phyloP scores from a whole-genome alignment of 176 grass and related monocot genomes.

The Carex cristatella region DNA sequence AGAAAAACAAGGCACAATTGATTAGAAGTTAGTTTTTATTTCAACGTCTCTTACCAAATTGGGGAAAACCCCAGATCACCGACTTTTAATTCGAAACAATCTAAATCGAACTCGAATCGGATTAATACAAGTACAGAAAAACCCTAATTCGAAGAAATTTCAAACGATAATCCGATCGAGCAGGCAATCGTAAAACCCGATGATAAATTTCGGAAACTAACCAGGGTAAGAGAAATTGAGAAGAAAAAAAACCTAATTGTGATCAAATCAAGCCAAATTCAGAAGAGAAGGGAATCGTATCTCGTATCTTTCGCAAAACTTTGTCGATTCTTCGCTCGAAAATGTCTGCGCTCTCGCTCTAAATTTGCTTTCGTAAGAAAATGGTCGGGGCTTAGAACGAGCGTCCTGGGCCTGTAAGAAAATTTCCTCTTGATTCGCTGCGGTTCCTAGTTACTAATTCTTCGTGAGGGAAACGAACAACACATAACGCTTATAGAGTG shows the following conservation, averaged over 20 bases:
- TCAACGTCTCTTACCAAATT: slow-evolving; percentile 11
- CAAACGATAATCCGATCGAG: background rate
- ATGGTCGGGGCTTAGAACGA: slow-evolving; percentile 7
- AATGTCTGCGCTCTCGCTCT: slow-evolving; percentile 10
- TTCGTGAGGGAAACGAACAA: background rate
- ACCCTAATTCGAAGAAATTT: background rate
- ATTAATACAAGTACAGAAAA: background rate
- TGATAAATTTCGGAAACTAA: background rate
- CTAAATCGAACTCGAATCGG: slow-evolving; percentile 16
- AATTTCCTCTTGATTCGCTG: slow-evolving; percentile 1
- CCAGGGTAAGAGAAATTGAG: background rate
- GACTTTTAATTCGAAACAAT: slow-evolving; percentile 1
- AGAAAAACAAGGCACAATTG: background rate
- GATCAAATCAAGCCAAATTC: slow-evolving; percentile 10
- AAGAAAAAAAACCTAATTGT: slow-evolving; percentile 8
- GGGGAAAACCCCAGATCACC: slow-evolving; percentile 6
- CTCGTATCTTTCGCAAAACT: background rate
- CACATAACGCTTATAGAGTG: background rate
- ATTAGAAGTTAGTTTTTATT: background rate
- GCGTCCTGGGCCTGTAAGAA: background rate
- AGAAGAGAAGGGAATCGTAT: background rate
- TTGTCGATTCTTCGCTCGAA: slow-evolving; percentile 3
- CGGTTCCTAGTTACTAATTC: background rate
- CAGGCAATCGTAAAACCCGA: background rate
- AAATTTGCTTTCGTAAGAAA: slow-evolving; percentile 11